Evolutionary conservation across 2,329 filamentous ascomycete species (phyloP), one percentile per base, ranked within the genome.

Genomic region (Talaromyces verruculosus): DNA sequence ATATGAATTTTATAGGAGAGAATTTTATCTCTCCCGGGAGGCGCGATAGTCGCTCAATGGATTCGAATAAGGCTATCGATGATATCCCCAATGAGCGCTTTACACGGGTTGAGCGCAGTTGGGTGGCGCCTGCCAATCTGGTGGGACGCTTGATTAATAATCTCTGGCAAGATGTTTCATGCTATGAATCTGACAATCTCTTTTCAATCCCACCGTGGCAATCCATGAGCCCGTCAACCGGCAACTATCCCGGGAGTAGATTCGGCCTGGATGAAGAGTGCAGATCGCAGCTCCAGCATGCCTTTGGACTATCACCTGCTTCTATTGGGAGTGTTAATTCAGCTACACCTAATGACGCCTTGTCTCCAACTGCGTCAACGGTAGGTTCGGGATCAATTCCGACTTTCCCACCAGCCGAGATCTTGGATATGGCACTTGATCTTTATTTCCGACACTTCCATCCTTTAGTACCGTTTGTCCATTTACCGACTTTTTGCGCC

Each of bases 381-480:
- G 53, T 68, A 64, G 65, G 64, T 69, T 70, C 67, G 55, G 72
- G 49, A 70, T 75, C 55, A 69, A 73, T 70, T 43, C 76, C 71
- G 66, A 76, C 68, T 71, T 85, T 78, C 70, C 84, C 80, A 41
- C 83, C 83, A 1, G 81, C 82, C 3, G 83, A 85, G 68, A 82
- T 85, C 7, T 73, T 85, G 11, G 83, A 85, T 66, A 84, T 85
- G 71, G 82, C 83, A 8, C 71, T 85, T 22, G 83, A 85, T 69
- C 78, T 84, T 63, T 85, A 83, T 69, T 83, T 85, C 67, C 82
- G 83, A 58, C 82, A 82, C 41, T 85, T 85, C 66, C 83, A 85
- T 64, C 81, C 83, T 1, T 79, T 83, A 3, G 77, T 84, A 41
- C 83, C 83, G 0, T 84, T 85, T 67, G 81, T 85, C 6, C 84